A percentile compares a stretch with the other conserved stretches of the same genome.
These are phyloP conservation scores for Aspergillus arachidicola DNA, from an alignment of 2,329 filamentous ascomycete genomes.

Conservation along the genomic window DNA sequence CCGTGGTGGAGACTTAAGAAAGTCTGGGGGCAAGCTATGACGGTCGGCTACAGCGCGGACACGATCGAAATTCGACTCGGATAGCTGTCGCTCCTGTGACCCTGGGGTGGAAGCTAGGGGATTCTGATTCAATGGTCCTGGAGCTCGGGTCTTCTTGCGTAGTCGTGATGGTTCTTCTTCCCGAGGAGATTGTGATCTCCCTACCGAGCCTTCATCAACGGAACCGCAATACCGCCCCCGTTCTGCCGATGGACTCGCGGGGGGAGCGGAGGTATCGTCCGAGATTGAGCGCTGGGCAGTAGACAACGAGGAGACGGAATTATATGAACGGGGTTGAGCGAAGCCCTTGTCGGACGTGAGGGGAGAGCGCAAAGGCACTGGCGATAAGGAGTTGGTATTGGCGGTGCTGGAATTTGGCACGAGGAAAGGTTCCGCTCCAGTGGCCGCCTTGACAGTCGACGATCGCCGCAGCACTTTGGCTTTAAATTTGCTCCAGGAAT, in stretches of 20 bases:
- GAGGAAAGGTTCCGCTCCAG: constrained; percentile 7
- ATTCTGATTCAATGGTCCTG: neutral
- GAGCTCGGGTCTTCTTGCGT: neutral
- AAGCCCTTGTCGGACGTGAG: constrained; percentile 6
- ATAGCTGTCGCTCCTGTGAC: neutral
- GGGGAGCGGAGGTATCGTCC: constrained; percentile 1
- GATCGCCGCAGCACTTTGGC: constrained; percentile 42
- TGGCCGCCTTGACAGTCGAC: constrained; percentile 29
- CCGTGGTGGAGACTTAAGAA: constrained; percentile 25
- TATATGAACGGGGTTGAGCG: constrained; percentile 9
- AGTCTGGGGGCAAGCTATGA: constrained; percentile 20
- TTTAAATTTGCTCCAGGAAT: constrained; percentile 39
- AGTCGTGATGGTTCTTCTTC: constrained; percentile 1
- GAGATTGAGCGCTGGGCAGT: neutral
- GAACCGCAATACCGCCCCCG: constrained; percentile 8
- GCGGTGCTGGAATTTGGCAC: constrained; percentile 13
- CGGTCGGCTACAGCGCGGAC: constrained; percentile 14
- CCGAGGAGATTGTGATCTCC: constrained; percentile 1
- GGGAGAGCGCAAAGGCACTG: constrained; percentile 3
- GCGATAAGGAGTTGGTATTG: constrained; percentile 9
- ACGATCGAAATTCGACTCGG: constrained; percentile 16
- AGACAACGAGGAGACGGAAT: constrained; percentile 6
- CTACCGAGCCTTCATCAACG: constrained; percentile 7
- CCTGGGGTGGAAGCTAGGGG: neutral
- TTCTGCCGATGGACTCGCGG: constrained; percentile 3